phyloP scores from a whole-genome alignment of 148 eudicot genomes.

The Cornus kousa region DNA sequence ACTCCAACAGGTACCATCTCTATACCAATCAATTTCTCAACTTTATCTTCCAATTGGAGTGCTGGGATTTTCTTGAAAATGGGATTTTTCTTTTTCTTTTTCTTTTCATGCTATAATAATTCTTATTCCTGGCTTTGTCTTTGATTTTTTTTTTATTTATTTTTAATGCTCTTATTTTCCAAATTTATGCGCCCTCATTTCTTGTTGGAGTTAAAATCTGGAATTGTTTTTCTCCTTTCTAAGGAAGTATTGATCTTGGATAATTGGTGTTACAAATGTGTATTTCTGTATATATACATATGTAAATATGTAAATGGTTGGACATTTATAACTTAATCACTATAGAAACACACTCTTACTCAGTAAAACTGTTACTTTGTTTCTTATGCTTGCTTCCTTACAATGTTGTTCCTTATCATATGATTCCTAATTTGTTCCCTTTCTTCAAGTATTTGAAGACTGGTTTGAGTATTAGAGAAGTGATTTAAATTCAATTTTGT shows the following conservation, averaged over 20 bases:
- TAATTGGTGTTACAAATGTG: not conserved
- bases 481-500: no score
- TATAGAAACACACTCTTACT: not conserved
- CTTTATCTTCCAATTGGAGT: not conserved
- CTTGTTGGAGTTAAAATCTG: not conserved
- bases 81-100: conserved; percentile 5
- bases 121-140: not conserved
- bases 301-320: no score
- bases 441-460: not conserved
- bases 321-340: no score
- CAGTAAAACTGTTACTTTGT: not conserved
- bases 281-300: no score
- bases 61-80: not conserved
- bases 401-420: not conserved
- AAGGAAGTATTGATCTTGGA: not conserved
- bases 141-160: not conserved
- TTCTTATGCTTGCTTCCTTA: not conserved
- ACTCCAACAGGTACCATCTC: conserved; percentile 39
- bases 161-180: not conserved
- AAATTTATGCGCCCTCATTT: not conserved
- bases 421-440: not conserved
- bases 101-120: not conserved
- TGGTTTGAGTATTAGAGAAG: no score
- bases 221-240: no score
- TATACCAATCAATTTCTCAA: not conserved